These are phyloP conservation scores for Exophiala lecanii-corni DNA, from an alignment of 2,329 filamentous ascomycete genomes.

Conservation along the genomic window DNA sequence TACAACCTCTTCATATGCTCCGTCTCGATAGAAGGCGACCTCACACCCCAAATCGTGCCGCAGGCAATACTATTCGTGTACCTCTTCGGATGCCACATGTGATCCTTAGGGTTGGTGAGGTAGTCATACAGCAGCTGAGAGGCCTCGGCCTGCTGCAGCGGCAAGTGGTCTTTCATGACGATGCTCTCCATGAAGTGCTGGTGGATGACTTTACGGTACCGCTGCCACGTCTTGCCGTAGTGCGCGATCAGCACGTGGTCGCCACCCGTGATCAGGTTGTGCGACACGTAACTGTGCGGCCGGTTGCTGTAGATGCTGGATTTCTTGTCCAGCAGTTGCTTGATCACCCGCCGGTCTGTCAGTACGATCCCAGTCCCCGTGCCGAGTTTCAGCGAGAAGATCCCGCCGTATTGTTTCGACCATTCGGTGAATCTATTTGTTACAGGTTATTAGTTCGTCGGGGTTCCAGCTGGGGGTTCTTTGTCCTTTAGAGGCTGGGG, in stretches of 20 bases:
- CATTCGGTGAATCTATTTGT: conserved; percentile 42
- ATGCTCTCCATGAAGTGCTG: conserved; percentile 44
- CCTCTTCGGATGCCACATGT: conserved; percentile 46
- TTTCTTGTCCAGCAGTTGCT: conserved; percentile 44
- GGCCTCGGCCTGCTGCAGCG: conserved; percentile 45
- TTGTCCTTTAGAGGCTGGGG: too few species aligned
- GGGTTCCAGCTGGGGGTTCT: too few species aligned
- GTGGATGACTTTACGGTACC: conserved; percentile 44
- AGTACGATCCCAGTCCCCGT: conserved; percentile 39
- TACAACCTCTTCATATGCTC: conserved; percentile 39
- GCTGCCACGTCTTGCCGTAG: conserved; percentile 44
- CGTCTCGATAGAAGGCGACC: conserved; percentile 32
- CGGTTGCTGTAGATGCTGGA: conserved; percentile 42
- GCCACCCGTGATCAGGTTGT: conserved; percentile 42
- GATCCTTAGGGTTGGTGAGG: conserved; percentile 36
- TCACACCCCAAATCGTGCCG: conserved; percentile 33
- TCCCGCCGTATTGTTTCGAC: conserved; percentile 40
- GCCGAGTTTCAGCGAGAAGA: conserved; percentile 43
- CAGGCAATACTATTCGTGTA: conserved; percentile 47
- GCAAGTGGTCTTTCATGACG: conserved; percentile 37
- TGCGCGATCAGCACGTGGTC: conserved; percentile 47
- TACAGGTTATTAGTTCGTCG: too few species aligned
- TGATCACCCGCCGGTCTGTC: conserved; percentile 37
- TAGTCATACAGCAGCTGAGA: conserved; percentile 46
- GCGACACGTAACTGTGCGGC: conserved; percentile 40